A percentile compares a stretch with the other conserved stretches of the same genome.
These are phyloP conservation scores for Drechslerella stenobrocha DNA, from an alignment of 2,329 filamentous ascomycete genomes.

Conservation along the genomic window DNA sequence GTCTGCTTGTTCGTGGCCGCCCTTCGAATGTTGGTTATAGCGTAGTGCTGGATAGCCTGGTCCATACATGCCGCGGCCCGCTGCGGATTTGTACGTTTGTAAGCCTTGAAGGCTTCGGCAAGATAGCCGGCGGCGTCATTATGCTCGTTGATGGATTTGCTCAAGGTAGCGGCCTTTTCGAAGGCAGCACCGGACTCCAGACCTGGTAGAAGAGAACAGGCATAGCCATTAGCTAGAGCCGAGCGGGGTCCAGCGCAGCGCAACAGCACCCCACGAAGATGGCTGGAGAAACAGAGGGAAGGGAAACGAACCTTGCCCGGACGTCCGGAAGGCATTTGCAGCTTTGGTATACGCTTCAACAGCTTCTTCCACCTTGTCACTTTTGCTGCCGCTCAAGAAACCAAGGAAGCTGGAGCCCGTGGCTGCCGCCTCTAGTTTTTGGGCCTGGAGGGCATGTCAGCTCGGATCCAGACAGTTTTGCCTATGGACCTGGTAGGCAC, in stretches of 20 bases:
- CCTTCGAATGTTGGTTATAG: constrained; percentile 82
- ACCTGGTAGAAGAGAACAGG: not conserved
- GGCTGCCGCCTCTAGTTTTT: constrained; percentile 76
- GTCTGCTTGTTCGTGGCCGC: constrained; percentile 90
- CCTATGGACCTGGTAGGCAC: constrained; percentile 1
- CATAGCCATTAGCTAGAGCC: not conserved
- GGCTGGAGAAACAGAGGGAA: not conserved
- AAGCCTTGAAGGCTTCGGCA: constrained; percentile 92
- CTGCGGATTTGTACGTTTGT: constrained; percentile 75
- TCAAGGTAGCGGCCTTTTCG: constrained; percentile 34
- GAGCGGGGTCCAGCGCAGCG: no score
- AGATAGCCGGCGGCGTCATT: constrained; percentile 89
- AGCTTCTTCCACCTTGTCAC: constrained; percentile 87
- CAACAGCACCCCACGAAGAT: not conserved
- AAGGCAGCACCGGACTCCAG: constrained; percentile 34
- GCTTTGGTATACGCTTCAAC: constrained; percentile 85
- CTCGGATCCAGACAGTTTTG: constrained; percentile 21
- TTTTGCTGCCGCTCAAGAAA: constrained; percentile 70
- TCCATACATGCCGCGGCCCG: constrained; percentile 78
- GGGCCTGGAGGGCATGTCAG: constrained; percentile 66
- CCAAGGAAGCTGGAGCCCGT: constrained; percentile 76
- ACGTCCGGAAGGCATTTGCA: constrained; percentile 86
- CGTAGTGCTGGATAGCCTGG: constrained; percentile 81
- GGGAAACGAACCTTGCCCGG: constrained; percentile 70
- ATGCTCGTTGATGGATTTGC: constrained; percentile 71